phyloP scores from a whole-genome alignment of 148 eudicot genomes.

The Rhododendron mucronatum region DNA sequence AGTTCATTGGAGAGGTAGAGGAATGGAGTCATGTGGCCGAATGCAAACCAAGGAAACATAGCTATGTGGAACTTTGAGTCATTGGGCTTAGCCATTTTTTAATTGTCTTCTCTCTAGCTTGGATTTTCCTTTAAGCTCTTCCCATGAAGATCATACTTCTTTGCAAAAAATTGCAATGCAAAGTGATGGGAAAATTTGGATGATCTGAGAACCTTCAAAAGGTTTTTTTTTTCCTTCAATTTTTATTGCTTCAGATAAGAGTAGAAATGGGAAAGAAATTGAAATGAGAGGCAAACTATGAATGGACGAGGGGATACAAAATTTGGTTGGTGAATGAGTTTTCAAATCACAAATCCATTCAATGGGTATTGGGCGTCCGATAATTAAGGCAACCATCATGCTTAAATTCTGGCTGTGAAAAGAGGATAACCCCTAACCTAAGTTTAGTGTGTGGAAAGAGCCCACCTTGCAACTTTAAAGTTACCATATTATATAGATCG shows the following conservation, averaged over 20 bases:
- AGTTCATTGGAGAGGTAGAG: conserved; percentile 60
- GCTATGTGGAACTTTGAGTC: conserved; percentile 28
- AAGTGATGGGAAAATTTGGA: not conserved
- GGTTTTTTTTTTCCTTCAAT: not conserved
- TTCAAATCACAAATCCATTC: not conserved
- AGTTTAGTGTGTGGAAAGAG: not conserved
- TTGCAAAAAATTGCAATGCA: not conserved
- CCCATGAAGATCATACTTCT: not conserved
- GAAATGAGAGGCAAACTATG: not conserved
- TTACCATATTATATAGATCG: too few relatives aligned
- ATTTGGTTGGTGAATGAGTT: not conserved
- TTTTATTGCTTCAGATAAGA: not conserved
- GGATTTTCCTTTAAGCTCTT: not conserved
- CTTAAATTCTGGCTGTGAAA: not conserved
- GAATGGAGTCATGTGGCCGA: conserved; percentile 67
- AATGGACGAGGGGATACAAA: not conserved
- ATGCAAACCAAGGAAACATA: conserved; percentile 64
- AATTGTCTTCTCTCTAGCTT: not conserved
- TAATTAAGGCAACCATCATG: not conserved
- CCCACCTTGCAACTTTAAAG: too few relatives aligned
- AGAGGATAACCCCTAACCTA: not conserved
- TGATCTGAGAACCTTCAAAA: not conserved
- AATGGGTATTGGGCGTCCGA: not conserved
- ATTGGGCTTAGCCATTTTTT: not conserved
- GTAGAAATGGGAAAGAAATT: not conserved